phyloP scores from a whole-genome alignment of 352 stramenopile species.

The Phytophthora litchii region DNA sequence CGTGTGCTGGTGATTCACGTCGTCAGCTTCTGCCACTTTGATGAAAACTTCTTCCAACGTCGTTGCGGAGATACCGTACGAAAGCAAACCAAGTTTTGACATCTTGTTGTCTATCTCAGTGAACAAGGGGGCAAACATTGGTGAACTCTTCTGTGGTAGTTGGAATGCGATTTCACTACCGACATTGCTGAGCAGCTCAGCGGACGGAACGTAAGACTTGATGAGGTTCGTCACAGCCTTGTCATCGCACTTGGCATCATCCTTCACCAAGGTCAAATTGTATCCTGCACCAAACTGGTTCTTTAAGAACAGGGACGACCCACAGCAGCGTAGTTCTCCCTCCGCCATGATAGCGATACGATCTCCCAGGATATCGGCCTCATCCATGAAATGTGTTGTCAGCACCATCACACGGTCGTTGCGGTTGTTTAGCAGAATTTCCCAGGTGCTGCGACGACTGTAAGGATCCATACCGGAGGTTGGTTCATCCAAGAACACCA shows the following conservation, averaged over 20 bases:
- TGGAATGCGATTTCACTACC: conserved; percentile 67
- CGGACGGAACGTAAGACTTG: conserved; percentile 27
- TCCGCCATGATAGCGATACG: conserved; percentile 81
- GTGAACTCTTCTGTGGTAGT: conserved; percentile 45
- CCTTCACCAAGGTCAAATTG: conserved; percentile 61
- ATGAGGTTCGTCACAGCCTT: conserved; percentile 31
- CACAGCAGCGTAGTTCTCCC: conserved; percentile 61
- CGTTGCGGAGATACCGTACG: conserved; percentile 71
- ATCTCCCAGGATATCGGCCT: conserved; percentile 82
- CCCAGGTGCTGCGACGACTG: conserved; percentile 91
- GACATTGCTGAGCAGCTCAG: conserved; percentile 56
- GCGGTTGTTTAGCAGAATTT: conserved; percentile 59
- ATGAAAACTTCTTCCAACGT: conserved; percentile 76
- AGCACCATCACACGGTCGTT: conserved; percentile 72
- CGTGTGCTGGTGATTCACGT: conserved; percentile 39
- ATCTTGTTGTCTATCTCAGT: conserved; percentile 47
- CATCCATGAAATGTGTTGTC: conserved; percentile 94
- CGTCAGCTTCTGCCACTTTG: conserved; percentile 48
- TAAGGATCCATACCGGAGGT: conserved; percentile 96
- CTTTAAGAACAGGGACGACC: conserved; percentile 77
- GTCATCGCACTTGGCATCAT: conserved; percentile 30
- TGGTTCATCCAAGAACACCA: conserved; percentile 89
- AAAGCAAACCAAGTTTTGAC: conserved; percentile 36
- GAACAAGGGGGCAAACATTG: conserved; percentile 58
- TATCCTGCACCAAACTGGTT: conserved; percentile 62